phyloP scores from a whole-genome alignment of 75 land plant genomes.

The Sequoia sempervirens region DNA sequence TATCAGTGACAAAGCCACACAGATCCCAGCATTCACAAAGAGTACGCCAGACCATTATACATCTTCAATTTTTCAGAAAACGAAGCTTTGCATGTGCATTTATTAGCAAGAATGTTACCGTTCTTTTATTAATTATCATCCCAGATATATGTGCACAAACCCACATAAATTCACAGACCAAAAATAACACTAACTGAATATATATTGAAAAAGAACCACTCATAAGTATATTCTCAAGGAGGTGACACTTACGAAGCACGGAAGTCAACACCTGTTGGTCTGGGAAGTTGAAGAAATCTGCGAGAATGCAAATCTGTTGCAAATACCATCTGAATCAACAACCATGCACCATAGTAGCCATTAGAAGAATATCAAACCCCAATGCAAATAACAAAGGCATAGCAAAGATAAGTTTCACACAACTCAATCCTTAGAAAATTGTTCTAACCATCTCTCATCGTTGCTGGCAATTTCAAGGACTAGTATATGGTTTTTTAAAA shows the following conservation, averaged over 20 bases:
- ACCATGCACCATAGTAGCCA: neutral
- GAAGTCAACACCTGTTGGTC: constrained; percentile 89
- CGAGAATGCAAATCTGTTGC: constrained; percentile 87
- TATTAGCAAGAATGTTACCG: too few species aligned
- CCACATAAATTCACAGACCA: neutral
- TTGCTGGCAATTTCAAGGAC: neutral
- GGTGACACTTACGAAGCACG: constrained; percentile 84
- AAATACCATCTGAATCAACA: constrained; percentile 76
- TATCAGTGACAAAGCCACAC: neutral
- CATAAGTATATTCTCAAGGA: neutral
- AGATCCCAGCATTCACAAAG: neutral
- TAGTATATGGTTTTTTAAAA: neutral
- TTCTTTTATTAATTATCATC: too few species aligned
- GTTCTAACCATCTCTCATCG: neutral
- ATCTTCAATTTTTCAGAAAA: too few species aligned
- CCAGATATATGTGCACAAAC: neutral
- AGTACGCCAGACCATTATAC: too few species aligned
- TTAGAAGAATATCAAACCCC: neutral
- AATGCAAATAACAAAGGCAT: neutral
- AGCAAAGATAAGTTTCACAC: neutral
- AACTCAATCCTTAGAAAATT: neutral
- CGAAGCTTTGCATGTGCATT: too few species aligned
- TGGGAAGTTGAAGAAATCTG: constrained; percentile 82
- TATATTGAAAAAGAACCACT: neutral
- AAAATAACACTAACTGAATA: neutral